These are phyloP conservation scores for Aegilops sharonensis DNA, from an alignment of 176 grass and related monocot species.

Conservation along the genomic window DNA sequence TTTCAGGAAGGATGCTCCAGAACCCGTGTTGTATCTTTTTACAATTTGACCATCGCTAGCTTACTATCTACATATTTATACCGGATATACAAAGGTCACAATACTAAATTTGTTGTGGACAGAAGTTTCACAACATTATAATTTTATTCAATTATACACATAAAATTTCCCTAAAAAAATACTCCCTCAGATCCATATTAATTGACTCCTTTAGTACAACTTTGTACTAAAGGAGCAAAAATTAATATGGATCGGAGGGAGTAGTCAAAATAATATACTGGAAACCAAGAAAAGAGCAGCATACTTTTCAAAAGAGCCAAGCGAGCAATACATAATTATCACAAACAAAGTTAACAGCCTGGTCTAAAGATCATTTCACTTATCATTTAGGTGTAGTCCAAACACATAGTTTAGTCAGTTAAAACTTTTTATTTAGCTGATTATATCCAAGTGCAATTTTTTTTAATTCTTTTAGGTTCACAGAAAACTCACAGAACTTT, in stretches of 20 bases:
- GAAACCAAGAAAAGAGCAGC: neutral
- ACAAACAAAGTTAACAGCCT: neutral
- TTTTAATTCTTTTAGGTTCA: neutral
- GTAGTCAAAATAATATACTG: neutral
- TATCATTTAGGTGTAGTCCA: neutral
- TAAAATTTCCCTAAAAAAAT: neutral
- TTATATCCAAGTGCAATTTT: conserved; percentile 7
- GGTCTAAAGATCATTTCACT: neutral
- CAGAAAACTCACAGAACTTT: neutral
- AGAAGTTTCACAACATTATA: neutral
- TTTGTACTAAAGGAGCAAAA: too few relatives aligned
- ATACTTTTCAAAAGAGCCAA: neutral
- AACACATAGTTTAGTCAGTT: neutral
- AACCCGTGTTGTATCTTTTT: neutral
- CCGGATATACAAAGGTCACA: neutral
- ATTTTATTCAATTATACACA: neutral
- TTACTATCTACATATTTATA: neutral
- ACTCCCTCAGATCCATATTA: too few relatives aligned
- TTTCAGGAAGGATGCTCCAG: neutral
- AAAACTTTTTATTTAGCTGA: neutral
- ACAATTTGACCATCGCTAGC: neutral
- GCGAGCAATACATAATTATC: neutral
- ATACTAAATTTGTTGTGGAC: neutral
- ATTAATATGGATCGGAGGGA: too few relatives aligned
- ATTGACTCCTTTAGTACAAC: too few relatives aligned